These are phyloP conservation scores for Ensete ventricosum DNA, from an alignment of 176 grass and related monocot genomes.

Conservation along the genomic window DNA sequence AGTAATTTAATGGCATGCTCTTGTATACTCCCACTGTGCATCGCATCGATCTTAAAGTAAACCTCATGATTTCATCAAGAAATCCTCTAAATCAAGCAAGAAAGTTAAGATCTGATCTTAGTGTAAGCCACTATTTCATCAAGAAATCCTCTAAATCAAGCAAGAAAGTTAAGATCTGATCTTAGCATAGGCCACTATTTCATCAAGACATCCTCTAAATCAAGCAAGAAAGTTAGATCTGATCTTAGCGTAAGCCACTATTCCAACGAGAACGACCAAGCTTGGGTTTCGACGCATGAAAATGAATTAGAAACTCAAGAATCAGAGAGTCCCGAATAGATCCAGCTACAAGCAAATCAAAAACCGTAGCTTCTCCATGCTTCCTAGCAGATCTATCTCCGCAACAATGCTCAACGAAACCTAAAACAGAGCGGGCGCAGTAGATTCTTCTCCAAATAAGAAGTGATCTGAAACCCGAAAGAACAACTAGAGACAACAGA, in stretches of 20 bases:
- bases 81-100: not conserved
- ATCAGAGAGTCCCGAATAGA: not conserved
- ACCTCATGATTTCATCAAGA: not conserved
- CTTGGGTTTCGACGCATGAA: not conserved
- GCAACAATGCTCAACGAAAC: not conserved
- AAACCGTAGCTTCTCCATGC: not conserved
- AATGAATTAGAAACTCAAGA: not conserved
- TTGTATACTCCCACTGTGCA: not conserved
- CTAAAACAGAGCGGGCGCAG: not conserved
- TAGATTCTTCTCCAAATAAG: too few relatives aligned
- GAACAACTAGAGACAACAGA: not conserved
- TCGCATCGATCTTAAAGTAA: not conserved
- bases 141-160: not conserved
- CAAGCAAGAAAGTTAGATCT: not conserved
- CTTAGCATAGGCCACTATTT: not conserved
- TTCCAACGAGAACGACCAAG: not conserved
- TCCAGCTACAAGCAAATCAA: not conserved
- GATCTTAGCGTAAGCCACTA: not conserved
- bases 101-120: not conserved
- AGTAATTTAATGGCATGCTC: not conserved
- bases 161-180: not conserved
- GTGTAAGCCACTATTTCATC: too few relatives aligned
- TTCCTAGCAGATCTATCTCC: not conserved
- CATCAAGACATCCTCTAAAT: not conserved
- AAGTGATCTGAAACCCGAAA: not conserved